Conservation (phyloP, 768 basidiomycete species). For the Russula foetens region DNA sequence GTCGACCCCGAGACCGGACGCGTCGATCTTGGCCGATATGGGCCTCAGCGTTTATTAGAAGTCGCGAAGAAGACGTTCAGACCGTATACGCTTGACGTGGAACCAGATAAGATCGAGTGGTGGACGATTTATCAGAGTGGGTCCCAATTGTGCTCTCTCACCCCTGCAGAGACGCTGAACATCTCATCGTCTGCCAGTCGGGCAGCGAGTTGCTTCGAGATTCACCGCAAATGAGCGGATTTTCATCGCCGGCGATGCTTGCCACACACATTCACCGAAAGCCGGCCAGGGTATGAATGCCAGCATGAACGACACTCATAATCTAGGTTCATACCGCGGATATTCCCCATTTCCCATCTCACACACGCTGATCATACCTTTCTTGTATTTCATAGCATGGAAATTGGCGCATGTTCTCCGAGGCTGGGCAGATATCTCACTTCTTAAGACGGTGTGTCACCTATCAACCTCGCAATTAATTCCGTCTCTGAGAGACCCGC, state of each 20-base stretch:
- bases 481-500: background rate
- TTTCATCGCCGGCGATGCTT: slow-evolving; percentile 52
- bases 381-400: slow-evolving; percentile 33
- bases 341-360: background rate
- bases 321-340: slow-evolving; percentile 26
- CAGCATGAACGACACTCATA: slow-evolving; percentile 46
- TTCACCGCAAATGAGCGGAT: slow-evolving; percentile 41
- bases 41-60: slow-evolving; percentile 33
- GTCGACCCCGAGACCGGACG: slow-evolving; percentile 32
- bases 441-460: slow-evolving; percentile 38
- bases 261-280: slow-evolving; percentile 34
- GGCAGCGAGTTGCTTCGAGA: slow-evolving; percentile 47
- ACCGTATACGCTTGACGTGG: slow-evolving; percentile 32
- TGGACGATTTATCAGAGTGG: slow-evolving; percentile 44
- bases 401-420: slow-evolving; percentile 44
- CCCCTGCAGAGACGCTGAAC: background rate
- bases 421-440: slow-evolving; percentile 37
- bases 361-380: background rate
- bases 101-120: slow-evolving; percentile 34
- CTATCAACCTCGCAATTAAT: background rate
- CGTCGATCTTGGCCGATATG: slow-evolving; percentile 33
- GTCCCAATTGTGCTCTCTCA: slow-evolving; percentile 22
- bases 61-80: slow-evolving; percentile 26
- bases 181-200: slow-evolving; percentile 29
- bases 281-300: slow-evolving; percentile 49